Evolutionary conservation across 2,329 filamentous ascomycete species (phyloP), one percentile per base, ranked within the genome.

Genomic region (Ascochyta rabiei): DNA sequence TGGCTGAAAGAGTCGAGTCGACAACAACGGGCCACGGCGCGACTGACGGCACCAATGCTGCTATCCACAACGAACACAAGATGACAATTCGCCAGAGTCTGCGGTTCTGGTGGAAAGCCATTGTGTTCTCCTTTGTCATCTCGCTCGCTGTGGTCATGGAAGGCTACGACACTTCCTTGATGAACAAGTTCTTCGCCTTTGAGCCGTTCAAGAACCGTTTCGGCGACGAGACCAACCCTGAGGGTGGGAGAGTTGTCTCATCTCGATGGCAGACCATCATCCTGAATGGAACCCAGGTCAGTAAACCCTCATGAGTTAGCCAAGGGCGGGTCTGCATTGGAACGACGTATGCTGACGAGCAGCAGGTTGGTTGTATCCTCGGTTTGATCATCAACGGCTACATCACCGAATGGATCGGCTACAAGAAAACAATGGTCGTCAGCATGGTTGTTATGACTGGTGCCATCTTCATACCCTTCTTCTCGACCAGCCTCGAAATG

Each of bases 111-210:
- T 91, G 90, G 57, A 93, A 95, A 78, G 91, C 91, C 18, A 87
- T 95, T 51, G 81, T 79, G 15, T 96, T 90, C 89, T 91, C 87
- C 67, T 70, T 95, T 44, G 79, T 95, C 60, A 91, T 96, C 72
- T 93, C 89, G 10, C 91, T 89, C 0, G 91, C 88, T 71, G 93
- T 96, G 69, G 85, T 85, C 63, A 96, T 96, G 91, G 91, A 96
- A 74, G 91, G 90, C 15, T 95, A 91, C 76, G 90, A 96, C 70
- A 81, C 93, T 53, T 86, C 84, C 64, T 79, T 95, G 52, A 86
- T 93, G 73, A 90, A 88, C 78, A 91, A 91, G 74, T 90, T 93
- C 67, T 91, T 84, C 59, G 77, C 69, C 21, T 77, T 77, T 46
- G 69, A 71, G 13, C 66, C 72, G 4, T 80, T 80, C 70, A 71